A percentile compares a stretch with the other conserved stretches of the same genome.
These are phyloP conservation scores for Vanrija pseudolonga DNA, from an alignment of 1,284 basidiomycete genomes.

Conservation along the genomic window DNA sequence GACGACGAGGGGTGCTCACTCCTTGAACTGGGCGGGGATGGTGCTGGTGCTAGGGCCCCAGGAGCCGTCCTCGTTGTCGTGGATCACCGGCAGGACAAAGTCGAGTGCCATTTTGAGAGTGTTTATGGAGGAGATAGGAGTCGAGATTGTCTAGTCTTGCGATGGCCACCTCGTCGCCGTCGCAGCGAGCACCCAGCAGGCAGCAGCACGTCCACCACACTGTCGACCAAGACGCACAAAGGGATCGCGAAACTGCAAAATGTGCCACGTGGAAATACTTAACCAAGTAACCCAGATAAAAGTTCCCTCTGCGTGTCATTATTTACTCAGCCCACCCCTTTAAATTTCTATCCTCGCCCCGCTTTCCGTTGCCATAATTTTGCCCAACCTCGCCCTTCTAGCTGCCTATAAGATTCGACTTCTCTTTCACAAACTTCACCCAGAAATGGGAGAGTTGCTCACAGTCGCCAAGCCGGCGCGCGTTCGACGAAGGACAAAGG, in stretches of 20 bases:
- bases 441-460: too few relatives aligned
- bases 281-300: background rate
- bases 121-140: background rate
- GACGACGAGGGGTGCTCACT: constrained; percentile 40
- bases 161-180: background rate
- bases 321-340: background rate
- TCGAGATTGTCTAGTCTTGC: background rate
- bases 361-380: too few relatives aligned
- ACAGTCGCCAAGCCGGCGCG: background rate
- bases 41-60: constrained; percentile 50
- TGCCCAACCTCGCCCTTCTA: too few relatives aligned
- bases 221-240: background rate
- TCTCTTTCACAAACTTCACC: too few relatives aligned
- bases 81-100: constrained; percentile 48
- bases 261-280: background rate
- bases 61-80: constrained; percentile 49
- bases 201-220: too few relatives aligned
- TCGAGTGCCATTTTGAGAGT: constrained; percentile 34
- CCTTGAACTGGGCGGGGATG: constrained; percentile 48
- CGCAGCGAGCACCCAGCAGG: background rate
- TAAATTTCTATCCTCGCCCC: background rate
- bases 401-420: too few relatives aligned
- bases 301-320: too few relatives aligned
- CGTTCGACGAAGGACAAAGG: background rate
- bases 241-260: constrained; percentile 3